phyloP scores from a whole-genome alignment of 257 asterid species.

The Perilla frutescens region DNA sequence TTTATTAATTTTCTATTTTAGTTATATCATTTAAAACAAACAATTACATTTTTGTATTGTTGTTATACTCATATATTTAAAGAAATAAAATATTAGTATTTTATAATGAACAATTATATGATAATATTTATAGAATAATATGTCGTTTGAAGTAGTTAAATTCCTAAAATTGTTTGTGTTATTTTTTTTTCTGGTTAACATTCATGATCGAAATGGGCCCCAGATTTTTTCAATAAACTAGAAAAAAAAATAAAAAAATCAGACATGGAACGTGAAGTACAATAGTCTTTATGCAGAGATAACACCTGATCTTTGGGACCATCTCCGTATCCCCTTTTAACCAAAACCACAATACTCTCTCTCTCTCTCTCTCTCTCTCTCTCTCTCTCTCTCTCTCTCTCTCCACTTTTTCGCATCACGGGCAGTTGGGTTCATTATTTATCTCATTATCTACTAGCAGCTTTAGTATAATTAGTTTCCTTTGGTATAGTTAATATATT shows the following conservation, averaged over 20 bases:
- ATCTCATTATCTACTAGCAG: neutral
- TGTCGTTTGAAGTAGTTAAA: too few species aligned
- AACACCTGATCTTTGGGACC: slow-evolving; percentile 7
- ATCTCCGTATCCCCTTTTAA: neutral
- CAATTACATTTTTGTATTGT: too few species aligned
- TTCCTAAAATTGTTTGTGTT: too few species aligned
- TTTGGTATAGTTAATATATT: too few species aligned
- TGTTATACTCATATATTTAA: too few species aligned
- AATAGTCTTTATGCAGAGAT: slow-evolving; percentile 1
- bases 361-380: neutral
- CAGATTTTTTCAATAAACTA: neutral
- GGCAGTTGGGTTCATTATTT: neutral
- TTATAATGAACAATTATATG: too few species aligned
- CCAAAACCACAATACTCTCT: neutral
- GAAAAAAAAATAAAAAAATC: neutral
- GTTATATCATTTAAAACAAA: too few species aligned
- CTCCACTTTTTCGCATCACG: neutral
- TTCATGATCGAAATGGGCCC: neutral
- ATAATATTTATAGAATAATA: too few species aligned
- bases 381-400: too few species aligned
- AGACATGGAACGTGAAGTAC: slow-evolving; percentile 10
- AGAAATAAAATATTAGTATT: too few species aligned
- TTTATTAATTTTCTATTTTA: too few species aligned
- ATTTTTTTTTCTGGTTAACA: neutral
- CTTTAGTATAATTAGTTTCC: neutral